Evolutionary conservation across 2,329 filamentous ascomycete genomes (phyloP), one percentile per base, ranked within the genome.

Genomic region (Arthrinium puccinioides): DNA sequence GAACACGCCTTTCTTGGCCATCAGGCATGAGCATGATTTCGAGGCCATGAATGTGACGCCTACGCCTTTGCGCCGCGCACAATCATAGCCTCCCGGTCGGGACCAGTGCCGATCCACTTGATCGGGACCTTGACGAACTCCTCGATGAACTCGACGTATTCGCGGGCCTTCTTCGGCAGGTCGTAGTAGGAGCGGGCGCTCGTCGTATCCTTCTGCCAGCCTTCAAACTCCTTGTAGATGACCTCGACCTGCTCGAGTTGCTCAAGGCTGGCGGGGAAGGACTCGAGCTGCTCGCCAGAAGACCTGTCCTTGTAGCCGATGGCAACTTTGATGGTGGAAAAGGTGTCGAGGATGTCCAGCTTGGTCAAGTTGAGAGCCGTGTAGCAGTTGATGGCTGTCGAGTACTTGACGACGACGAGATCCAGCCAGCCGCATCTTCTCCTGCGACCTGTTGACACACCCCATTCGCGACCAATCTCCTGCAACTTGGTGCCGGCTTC

Each of bases 271-370:
- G 80, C 78, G 5, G 73, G 84, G 69, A 84, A 87, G 10, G 70
- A 76, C 14, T 73, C 66, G 9, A 83, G 59, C 38, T 64, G 62
- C 51, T 72, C 54, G 29, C 62, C 62, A 1, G 61, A 64, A 21
- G 58, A 51, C 27, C 62, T 55, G 37, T 67, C 57, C 49, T 69
- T 70, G 64, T 94, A 94, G 3, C 76, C 79, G 11, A 83, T 75
- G 14, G 83, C 84, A 35, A 86, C 69, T 40, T 88, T 84, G 61
- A 94, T 74, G 52, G 78, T 80, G 9, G 75, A 69, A 56, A 94
- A 87, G 21, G 75, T 75, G 55, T 88, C 84, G 13, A 88, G 69
- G 25, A 87, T 71, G 49, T 86, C 81, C 16, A 85, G 70, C 60
- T 78, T 43, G 13, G 70, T 38, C 60, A 69, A 33, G 68, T 37